Evolutionary conservation across 176 grass and related monocot species (phyloP).

Genomic region (Phoenix roebelenii): DNA sequence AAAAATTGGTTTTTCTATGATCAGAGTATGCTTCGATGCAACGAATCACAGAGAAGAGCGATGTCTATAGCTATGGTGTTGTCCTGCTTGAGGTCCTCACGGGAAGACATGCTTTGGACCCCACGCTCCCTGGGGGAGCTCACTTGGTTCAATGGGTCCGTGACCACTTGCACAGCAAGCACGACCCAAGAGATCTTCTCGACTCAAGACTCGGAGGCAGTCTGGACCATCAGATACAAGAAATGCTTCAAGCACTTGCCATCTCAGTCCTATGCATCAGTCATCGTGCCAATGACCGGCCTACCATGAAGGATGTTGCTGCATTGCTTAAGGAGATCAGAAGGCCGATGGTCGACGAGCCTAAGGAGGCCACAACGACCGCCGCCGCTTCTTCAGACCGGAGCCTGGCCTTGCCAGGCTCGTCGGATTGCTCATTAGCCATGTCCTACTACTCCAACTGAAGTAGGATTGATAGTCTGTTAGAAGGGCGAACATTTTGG

Average conservation of each 20-base stretch:
- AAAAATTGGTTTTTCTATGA: neutral
- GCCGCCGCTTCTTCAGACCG: neutral
- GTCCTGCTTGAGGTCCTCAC: conserved; percentile 74
- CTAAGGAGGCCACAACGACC: conserved; percentile 22
- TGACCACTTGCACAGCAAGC: conserved; percentile 56
- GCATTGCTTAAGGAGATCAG: conserved; percentile 68
- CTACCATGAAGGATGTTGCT: conserved; percentile 81
- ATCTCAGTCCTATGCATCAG: conserved; percentile 61
- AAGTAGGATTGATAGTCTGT: neutral
- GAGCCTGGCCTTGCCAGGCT: conserved; percentile 32
- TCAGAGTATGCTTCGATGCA: conserved; percentile 83
- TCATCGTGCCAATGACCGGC: conserved; percentile 53
- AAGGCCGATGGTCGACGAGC: conserved; percentile 29
- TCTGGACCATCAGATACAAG: conserved; percentile 57
- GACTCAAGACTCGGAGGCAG: conserved; percentile 63
- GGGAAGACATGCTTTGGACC: conserved; percentile 63
- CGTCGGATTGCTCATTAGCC: conserved; percentile 76
- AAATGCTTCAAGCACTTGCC: conserved; percentile 71
- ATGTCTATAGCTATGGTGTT: conserved; percentile 93
- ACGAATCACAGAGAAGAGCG: conserved; percentile 79
- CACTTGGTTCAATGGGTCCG: conserved; percentile 84
- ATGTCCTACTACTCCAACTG: conserved; percentile 81
- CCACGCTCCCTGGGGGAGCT: conserved; percentile 51
- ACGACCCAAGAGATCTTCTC: conserved; percentile 35
- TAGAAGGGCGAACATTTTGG: too few species aligned